A percentile compares a stretch with the other conserved stretches of the same genome.
Conservation (phyloP, 495 filamentous ascomycete species). For the Melanomma pulvis-pyrius region DNA sequence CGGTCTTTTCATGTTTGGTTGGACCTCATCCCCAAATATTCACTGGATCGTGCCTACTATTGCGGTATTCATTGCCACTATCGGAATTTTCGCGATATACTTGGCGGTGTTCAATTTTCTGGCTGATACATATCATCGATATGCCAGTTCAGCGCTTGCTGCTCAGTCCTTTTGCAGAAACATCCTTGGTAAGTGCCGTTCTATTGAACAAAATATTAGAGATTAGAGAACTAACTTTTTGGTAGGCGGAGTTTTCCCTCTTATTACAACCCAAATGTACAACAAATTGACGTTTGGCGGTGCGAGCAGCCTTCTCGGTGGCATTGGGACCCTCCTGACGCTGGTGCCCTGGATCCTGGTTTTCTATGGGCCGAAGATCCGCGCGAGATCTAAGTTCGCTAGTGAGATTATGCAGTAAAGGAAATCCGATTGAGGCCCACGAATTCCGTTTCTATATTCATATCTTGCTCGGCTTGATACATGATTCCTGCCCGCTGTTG, state of each 20-base stretch:
- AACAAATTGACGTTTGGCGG: conserved; percentile 67
- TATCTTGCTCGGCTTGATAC: too few species aligned
- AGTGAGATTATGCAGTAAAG: conserved; percentile 9
- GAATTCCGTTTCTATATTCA: too few species aligned
- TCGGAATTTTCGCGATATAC: conserved; percentile 89
- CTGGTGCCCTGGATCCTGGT: conserved; percentile 85
- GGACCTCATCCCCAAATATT: conserved; percentile 66
- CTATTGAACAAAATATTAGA: neutral
- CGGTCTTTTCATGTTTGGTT: conserved; percentile 83
- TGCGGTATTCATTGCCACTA: conserved; percentile 71
- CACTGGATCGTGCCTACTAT: conserved; percentile 80
- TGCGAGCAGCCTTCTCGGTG: conserved; percentile 78
- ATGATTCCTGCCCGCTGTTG: too few species aligned
- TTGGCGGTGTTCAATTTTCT: conserved; percentile 92
- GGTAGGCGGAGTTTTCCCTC: conserved; percentile 73
- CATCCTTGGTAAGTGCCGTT: conserved; percentile 53
- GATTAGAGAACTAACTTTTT: neutral
- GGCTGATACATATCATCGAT: conserved; percentile 85
- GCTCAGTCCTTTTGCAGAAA: conserved; percentile 87
- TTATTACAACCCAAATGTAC: conserved; percentile 75
- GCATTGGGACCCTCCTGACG: conserved; percentile 69
- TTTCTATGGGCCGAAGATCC: conserved; percentile 76
- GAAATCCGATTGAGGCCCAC: neutral
- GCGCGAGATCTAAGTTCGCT: conserved; percentile 78
- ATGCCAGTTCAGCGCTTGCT: conserved; percentile 83